These are phyloP conservation scores for Adansonia gregorii DNA, from an alignment of 441 rosid species.

Conservation along the genomic window DNA sequence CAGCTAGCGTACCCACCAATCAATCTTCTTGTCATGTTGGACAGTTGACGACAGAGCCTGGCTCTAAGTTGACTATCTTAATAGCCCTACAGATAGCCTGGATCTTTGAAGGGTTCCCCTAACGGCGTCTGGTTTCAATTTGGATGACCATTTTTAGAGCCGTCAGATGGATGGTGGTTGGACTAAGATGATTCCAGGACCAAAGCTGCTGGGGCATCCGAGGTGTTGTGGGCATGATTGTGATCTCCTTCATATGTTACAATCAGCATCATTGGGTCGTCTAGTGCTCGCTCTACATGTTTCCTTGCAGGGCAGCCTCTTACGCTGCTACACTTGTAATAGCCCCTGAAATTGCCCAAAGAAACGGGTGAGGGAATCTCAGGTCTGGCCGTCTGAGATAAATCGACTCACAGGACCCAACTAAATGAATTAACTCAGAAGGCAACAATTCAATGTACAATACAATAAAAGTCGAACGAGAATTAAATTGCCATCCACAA, in stretches of 20 bases:
- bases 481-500: conserved; percentile 28
- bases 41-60: conserved; percentile 27
- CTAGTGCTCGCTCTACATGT: conserved; percentile 67
- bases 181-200: conserved; percentile 64
- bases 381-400: not conserved
- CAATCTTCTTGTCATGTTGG: conserved; percentile 27
- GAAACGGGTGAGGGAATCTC: not conserved
- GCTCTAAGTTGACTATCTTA: conserved; percentile 47
- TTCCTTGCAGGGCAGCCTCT: conserved; percentile 72
- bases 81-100: conserved; percentile 13
- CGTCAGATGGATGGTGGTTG: conserved; percentile 30
- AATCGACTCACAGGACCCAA: not conserved
- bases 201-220: conserved; percentile 45
- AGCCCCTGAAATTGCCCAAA: conserved; percentile 45
- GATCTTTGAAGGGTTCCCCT: not conserved
- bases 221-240: conserved; percentile 39
- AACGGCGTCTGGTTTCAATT: conserved; percentile 20
- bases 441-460: not conserved
- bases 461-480: conserved; percentile 37
- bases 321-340: conserved; percentile 69
- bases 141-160: not conserved
- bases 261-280: conserved; percentile 57
- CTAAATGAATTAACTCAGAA: not conserved
- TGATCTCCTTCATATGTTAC: conserved; percentile 72
- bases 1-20: conserved; percentile 28